Evolutionary conservation across 2,329 filamentous ascomycete species (phyloP), one percentile per base, ranked within the genome.

Genomic region (Botrytis medusae): DNA sequence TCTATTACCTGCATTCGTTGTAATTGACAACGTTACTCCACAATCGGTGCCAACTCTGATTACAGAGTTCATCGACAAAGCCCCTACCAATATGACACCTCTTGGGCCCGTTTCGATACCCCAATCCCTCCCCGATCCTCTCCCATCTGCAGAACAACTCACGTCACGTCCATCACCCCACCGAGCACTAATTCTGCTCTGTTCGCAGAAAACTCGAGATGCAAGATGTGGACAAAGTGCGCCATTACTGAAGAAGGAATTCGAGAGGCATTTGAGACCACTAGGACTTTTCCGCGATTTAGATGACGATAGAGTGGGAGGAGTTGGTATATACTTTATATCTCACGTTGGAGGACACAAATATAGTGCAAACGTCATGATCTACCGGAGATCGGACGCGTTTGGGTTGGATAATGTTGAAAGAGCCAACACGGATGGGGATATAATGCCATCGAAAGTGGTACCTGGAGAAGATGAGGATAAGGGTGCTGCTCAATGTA

Each of bases 301-400:
- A 64, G 90, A 97, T 80, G 96, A 99, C 81, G 91, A 94, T 82
- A 85, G 96, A 73, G 94, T 95, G 0, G 95, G 95, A 18, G 96
- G 96, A 20, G 95, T 98, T 9, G 95, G 94, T 0, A 93, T 99
- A 76, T 97, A 97, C 84, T 98, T 98, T 81, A 97, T 98, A 80
- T 95, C 91, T 77, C 96, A 99, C 80, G 94, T 98, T 4, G 96
- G 96, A 42, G 96, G 96, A 0, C 96, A 99, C 85, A 98, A 98
- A 84, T 98, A 97, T 84, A 91, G 91, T 64, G 96, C 96, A 42
- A 99, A 99, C 79, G 90, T 98, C 78, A 93, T 99, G 85, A 86
- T 99, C 1, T 98, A 99, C 82, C 88, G 96, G 16, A 87, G 78
- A 73, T 74, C 77, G 59, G 76, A 82, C 74, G 80, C 80, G 8